These are phyloP conservation scores for Eimeria tenella DNA, from an alignment of 169 alveolate genomes.

Conservation along the genomic window DNA sequence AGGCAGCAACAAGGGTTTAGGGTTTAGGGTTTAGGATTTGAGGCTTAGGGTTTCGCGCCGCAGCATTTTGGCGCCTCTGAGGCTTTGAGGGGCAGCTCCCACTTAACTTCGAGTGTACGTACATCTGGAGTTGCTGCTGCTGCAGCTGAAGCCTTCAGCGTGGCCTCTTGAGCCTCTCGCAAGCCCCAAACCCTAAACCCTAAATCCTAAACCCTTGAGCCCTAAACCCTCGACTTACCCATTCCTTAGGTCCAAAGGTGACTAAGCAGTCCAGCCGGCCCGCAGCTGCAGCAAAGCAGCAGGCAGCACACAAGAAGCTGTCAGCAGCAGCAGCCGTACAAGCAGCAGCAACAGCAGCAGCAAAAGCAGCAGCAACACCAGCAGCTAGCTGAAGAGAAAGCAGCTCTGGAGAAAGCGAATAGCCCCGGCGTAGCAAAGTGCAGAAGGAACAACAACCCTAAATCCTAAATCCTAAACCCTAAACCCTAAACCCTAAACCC, in stretches of 20 bases:
- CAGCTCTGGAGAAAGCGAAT: not conserved
- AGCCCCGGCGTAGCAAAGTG: not conserved
- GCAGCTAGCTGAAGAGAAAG: too few species aligned
- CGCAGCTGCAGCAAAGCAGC: conserved; percentile 52
- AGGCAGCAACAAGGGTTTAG: not conserved
- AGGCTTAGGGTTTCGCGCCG: not conserved
- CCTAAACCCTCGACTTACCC: conserved; percentile 25
- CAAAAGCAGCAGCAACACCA: not conserved
- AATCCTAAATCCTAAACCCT: conserved; percentile 62
- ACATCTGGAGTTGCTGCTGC: too few species aligned
- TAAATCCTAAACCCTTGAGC: not conserved
- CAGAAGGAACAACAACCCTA: not conserved
- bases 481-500: conserved; percentile 14
- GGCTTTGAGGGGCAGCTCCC: not conserved
- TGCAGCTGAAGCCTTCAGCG: too few species aligned
- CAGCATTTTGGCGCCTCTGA: not conserved
- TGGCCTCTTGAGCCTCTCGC: too few species aligned
- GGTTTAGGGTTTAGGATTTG: not conserved
- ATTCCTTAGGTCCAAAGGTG: conserved; percentile 63
- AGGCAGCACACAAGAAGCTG: not conserved
- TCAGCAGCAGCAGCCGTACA: not conserved
- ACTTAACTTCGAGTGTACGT: not conserved
- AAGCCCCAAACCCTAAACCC: not conserved
- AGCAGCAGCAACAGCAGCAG: not conserved
- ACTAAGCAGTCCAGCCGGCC: conserved; percentile 50